These are phyloP conservation scores for Cymbidium sinense DNA, from an alignment of 106 monocot species.

Conservation along the genomic window DNA sequence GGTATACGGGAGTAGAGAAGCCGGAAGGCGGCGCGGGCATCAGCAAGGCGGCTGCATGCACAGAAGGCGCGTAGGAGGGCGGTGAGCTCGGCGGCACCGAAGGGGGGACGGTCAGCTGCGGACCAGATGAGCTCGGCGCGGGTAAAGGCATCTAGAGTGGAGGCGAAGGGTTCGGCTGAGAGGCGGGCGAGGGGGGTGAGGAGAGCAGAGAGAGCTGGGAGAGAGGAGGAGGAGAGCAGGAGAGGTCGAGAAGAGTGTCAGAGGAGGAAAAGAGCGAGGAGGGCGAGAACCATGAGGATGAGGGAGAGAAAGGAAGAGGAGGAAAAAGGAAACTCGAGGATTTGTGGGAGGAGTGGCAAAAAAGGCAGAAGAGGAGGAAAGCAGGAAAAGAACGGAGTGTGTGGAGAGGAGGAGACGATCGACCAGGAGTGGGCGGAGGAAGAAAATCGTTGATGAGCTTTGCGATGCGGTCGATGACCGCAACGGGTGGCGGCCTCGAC, in stretches of 20 bases:
- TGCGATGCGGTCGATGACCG: conserved; percentile 12
- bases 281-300: conserved; percentile 13
- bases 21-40: conserved; percentile 63
- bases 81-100: conserved; percentile 59
- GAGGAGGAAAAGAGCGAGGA: conserved; percentile 12
- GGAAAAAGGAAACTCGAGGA: conserved; percentile 12
- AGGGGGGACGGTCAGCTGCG: conserved; percentile 16
- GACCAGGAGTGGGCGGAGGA: conserved; percentile 11
- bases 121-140: conserved; percentile 28
- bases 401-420: neutral
- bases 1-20: conserved; percentile 32
- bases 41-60: conserved; percentile 36
- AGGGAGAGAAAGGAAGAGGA: conserved; percentile 7
- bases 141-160: conserved; percentile 43
- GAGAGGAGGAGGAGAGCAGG: conserved; percentile 19
- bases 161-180: conserved; percentile 36
- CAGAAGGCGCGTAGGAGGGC: conserved; percentile 62
- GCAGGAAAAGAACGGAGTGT: conserved; percentile 1
- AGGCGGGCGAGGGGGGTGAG: conserved; percentile 42
- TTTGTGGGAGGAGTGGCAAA: neutral
- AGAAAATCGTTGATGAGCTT: conserved; percentile 20
- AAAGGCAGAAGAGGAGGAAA: conserved; percentile 10
- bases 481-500: conserved; percentile 2
- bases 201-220: conserved; percentile 31
- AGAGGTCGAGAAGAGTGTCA: conserved; percentile 9